These are phyloP conservation scores for Aspergillus heteromorphus DNA, from an alignment of 495 filamentous ascomycete genomes.

Conservation along the genomic window DNA sequence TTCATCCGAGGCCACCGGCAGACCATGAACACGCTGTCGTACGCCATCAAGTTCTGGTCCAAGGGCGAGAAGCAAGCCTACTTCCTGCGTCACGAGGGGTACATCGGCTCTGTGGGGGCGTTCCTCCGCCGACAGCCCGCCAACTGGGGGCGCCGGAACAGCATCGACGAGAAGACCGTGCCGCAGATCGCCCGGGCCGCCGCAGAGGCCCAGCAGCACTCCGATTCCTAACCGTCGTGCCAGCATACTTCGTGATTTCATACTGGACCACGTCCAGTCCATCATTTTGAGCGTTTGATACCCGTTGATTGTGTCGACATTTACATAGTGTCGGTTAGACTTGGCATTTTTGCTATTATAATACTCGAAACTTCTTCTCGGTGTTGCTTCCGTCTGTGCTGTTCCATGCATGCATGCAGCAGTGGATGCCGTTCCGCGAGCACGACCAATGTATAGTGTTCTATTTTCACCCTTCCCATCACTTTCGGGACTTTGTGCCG, in stretches of 20 bases:
- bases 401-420: too few species aligned
- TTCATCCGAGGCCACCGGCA: slow-evolving; percentile 96
- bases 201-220: neutral
- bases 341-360: neutral
- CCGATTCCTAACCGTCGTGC: neutral
- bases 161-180: slow-evolving; percentile 47
- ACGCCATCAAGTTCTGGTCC: slow-evolving; percentile 96
- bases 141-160: slow-evolving; percentile 87
- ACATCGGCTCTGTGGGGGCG: slow-evolving; percentile 91
- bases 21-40: slow-evolving; percentile 94
- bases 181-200: slow-evolving; percentile 18
- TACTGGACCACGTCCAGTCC: neutral
- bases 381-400: slow-evolving; percentile 6
- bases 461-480: neutral
- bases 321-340: slow-evolving; percentile 10
- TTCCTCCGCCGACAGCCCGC: slow-evolving; percentile 85
- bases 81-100: slow-evolving; percentile 93
- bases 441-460: neutral
- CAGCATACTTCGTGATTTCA: slow-evolving; percentile 2
- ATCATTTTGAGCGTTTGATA: slow-evolving; percentile 17
- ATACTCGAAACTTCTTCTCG: neutral
- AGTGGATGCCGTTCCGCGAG: neutral
- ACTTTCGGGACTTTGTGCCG: too few species aligned
- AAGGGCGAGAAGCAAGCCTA: slow-evolving; percentile 92
- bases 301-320: slow-evolving; percentile 15